phyloP scores from a whole-genome alignment of 2,329 filamentous ascomycete species.

The Trematosphaeria pertusa region DNA sequence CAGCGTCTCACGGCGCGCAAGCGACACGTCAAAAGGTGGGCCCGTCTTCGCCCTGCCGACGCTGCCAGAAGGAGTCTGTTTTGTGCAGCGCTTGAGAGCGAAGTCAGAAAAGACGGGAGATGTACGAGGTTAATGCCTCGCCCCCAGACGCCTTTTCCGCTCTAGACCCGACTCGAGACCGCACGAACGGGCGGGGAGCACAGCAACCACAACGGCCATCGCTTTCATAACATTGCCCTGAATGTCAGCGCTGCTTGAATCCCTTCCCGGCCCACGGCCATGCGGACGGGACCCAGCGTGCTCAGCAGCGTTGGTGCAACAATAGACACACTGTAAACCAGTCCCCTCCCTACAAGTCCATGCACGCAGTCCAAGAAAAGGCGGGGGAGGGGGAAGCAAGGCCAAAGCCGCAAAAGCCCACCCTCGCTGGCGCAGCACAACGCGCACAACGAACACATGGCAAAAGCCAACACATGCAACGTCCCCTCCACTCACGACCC shows the following conservation, averaged over 20 bases:
- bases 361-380: slow-evolving; percentile 6
- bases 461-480: slow-evolving; percentile 10
- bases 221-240: too few species aligned
- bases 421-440: slow-evolving; percentile 9
- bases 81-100: neutral
- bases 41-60: neutral
- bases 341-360: too few species aligned
- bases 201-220: too few species aligned
- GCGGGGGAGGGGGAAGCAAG: too few species aligned
- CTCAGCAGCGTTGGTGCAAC: slow-evolving; percentile 2
- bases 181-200: too few species aligned
- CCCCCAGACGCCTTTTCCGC: slow-evolving; percentile 6
- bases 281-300: slow-evolving; percentile 11
- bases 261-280: too few species aligned
- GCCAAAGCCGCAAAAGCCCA: too few species aligned
- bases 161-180: slow-evolving; percentile 1
- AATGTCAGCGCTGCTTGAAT: too few species aligned
- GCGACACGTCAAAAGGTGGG: slow-evolving; percentile 1
- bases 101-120: neutral
- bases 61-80: neutral
- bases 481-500: slow-evolving; percentile 2
- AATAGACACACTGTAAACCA: neutral
- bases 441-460: slow-evolving; percentile 11
- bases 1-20: too few species aligned
- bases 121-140: neutral